Base-by-base conservation (phyloP, 2,329 filamentous ascomycete genomes). In the Elsinoe necatrix region DNA sequence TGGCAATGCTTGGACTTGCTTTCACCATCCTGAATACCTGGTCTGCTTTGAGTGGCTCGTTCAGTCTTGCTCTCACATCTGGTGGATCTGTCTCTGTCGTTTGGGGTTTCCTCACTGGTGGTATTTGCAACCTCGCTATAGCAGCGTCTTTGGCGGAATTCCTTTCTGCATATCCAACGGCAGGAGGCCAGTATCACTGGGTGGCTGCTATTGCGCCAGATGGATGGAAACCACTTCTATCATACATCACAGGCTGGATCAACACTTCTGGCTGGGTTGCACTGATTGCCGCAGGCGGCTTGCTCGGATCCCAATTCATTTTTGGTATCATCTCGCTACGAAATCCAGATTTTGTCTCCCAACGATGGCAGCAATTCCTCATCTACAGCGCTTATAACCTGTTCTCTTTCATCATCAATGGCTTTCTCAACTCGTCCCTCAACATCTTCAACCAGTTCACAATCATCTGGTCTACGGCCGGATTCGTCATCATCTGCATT, bases 181-280 rank as follows among this genome's bases (percentile, higher is more conserved):
- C n/a, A 9, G 67, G 66, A 11, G 66, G 66, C 5, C 61, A 83
- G 80, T 23, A 89, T 61, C 83, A 88, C 66, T 88, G 85, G 85
- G 85, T 84, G 2, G 83, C 85, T 56, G 75, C 81, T 52, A 72
- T 88, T 60, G 77, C 79, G 29, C 84, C 82, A 75, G 75, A 77
- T 58, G 71, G 70, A 56, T 85, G 77, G 75, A 79, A 80, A 16
- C 80, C 82, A 0, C 72, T 81, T 27, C 76, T 87, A 9, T 84
- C 82, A 47, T 89, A 84, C 74, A 79, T 83, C 47, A 87, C 84
- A 0, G 85, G 85, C 25, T 89, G 85, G 84, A 86, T 84, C 67
- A 85, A 84, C 63, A 79, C 83, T 35, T 82, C 82, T n/a, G 85
- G 84, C 14, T 88, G 85, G 83, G 82, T 87, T 63, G 80, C 81